These are phyloP conservation scores for Phytophthora ramorum DNA, from an alignment of 352 stramenopile genomes.

Conservation along the genomic window DNA sequence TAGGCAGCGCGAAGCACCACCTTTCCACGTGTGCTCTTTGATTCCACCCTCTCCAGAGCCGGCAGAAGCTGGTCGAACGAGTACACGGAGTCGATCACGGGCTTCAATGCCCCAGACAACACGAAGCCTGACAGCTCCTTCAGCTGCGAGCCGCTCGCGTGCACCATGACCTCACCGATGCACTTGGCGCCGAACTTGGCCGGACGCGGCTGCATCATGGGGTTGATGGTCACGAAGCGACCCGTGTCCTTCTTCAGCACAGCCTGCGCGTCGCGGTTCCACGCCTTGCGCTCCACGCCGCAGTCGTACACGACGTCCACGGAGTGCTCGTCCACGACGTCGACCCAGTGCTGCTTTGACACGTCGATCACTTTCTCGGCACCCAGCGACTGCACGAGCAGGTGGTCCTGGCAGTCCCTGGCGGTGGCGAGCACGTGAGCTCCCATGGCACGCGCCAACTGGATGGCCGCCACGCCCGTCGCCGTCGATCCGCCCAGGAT, in stretches of 20 bases:
- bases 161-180: constrained; percentile 36
- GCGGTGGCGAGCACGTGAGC: constrained; percentile 62
- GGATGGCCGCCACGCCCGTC: constrained; percentile 54
- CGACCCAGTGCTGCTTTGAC: constrained; percentile 46
- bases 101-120: constrained; percentile 34
- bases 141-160: constrained; percentile 41
- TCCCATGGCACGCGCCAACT: constrained; percentile 69
- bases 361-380: constrained; percentile 66
- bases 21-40: not conserved
- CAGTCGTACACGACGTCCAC: constrained; percentile 51
- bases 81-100: constrained; percentile 46
- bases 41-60: constrained; percentile 35
- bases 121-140: constrained; percentile 45
- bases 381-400: constrained; percentile 54
- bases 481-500: constrained; percentile 53
- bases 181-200: constrained; percentile 47
- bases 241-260: constrained; percentile 41
- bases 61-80: constrained; percentile 48
- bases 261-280: constrained; percentile 37
- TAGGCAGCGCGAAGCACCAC: not conserved
- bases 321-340: constrained; percentile 43
- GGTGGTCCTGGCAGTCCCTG: constrained; percentile 63
- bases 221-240: constrained; percentile 37
- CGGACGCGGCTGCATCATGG: constrained; percentile 42
- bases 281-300: constrained; percentile 36